Evolutionary conservation across 2,329 filamentous ascomycete species (phyloP).

Genomic region (Hypoxylon sp.): DNA sequence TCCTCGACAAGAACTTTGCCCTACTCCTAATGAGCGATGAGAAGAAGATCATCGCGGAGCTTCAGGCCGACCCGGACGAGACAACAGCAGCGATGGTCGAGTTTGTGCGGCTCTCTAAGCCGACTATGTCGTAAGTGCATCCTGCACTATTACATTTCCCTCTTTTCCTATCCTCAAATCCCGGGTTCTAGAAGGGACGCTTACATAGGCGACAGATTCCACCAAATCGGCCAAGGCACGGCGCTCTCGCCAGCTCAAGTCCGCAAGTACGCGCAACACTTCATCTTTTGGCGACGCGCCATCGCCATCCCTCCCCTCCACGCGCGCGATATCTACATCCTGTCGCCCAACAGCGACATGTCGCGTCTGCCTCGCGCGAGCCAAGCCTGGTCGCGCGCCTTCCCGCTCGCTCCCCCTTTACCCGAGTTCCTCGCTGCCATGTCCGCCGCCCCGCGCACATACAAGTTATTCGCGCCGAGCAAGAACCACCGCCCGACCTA

Average conservation of each 20-base stretch:
- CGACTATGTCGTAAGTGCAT: conserved; percentile 71
- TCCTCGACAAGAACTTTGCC: conserved; percentile 88
- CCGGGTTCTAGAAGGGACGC: neutral
- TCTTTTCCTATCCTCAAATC: neutral
- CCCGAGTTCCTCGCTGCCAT: conserved; percentile 90
- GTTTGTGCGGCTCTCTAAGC: conserved; percentile 82
- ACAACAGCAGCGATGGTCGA: conserved; percentile 84
- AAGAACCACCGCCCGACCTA: conserved; percentile 90
- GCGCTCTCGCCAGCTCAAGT: conserved; percentile 84
- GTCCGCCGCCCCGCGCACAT: conserved; percentile 84
- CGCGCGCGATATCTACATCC: conserved; percentile 89
- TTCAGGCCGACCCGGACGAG: conserved; percentile 83
- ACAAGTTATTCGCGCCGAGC: conserved; percentile 86
- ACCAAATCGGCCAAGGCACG: conserved; percentile 78
- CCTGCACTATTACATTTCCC: neutral
- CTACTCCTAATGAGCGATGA: conserved; percentile 88
- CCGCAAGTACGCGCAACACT: conserved; percentile 88
- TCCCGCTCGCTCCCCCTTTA: conserved; percentile 85
- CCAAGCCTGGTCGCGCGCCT: conserved; percentile 80
- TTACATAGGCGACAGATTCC: conserved; percentile 59
- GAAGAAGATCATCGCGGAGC: conserved; percentile 77
- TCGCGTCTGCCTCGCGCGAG: conserved; percentile 77
- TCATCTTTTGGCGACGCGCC: conserved; percentile 96
- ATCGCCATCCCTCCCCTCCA: conserved; percentile 93
- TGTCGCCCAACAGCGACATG: conserved; percentile 90